Evolutionary conservation across 257 asterid species (phyloP).

Genomic region (Solanum ossicruentum): DNA sequence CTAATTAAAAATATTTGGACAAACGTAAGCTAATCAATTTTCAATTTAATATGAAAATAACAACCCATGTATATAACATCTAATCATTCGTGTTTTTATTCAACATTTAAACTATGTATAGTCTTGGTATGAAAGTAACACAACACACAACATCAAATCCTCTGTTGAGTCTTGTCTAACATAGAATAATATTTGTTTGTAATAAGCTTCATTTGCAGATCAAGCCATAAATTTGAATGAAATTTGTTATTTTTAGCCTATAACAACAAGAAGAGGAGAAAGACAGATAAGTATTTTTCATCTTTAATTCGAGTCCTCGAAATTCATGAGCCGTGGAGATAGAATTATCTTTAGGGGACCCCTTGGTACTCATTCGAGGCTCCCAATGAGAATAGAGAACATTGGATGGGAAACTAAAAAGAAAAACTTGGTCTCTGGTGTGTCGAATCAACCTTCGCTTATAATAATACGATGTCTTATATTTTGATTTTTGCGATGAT

Average conservation of each 20-base stretch:
- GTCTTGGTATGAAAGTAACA: background rate
- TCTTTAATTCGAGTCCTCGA: rapidly evolving
- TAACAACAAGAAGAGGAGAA: background rate
- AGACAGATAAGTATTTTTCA: background rate
- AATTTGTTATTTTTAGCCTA: background rate
- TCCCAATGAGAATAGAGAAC: background rate
- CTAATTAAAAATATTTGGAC: background rate
- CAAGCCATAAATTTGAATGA: background rate
- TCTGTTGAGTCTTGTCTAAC: background rate
- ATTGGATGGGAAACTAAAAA: background rate
- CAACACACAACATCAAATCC: background rate
- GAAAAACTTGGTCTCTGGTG: background rate
- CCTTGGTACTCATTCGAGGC: background rate
- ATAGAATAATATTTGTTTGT: background rate
- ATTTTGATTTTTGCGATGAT: background rate
- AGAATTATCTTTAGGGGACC: background rate
- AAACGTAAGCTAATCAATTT: background rate
- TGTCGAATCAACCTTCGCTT: background rate
- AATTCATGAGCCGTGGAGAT: background rate
- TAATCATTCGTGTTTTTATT: background rate
- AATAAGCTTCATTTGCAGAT: background rate
- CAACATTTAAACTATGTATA: background rate
- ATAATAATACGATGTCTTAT: background rate
- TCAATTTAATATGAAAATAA: background rate
- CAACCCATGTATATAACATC: background rate